Evolutionary conservation across 1,284 basidiomycete species (phyloP).

Genomic region (Cutaneotrichosporon sp.): DNA sequence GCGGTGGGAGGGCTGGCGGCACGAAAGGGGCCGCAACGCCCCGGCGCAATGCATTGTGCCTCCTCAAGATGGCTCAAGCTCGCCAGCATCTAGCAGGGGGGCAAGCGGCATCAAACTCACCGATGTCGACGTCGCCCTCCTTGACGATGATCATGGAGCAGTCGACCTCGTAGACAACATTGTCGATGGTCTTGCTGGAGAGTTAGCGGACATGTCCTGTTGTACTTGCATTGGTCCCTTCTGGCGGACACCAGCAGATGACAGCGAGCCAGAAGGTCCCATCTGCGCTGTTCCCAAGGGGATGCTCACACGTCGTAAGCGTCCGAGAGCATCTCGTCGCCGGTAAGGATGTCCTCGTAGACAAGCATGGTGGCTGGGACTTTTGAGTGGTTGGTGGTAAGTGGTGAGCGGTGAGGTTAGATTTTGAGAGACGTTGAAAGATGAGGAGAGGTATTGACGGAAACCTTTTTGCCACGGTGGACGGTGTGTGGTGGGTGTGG

Average conservation of each 20-base stretch:
- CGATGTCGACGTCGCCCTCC: slow-evolving; percentile 85
- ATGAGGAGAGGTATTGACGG: background rate
- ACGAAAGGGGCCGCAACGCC: too few relatives aligned
- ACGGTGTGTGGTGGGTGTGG: background rate
- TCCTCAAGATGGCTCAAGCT: too few relatives aligned
- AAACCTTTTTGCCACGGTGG: too few relatives aligned
- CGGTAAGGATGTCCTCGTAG: slow-evolving; percentile 57
- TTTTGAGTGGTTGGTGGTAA: slow-evolving; percentile 10
- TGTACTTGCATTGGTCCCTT: too few relatives aligned
- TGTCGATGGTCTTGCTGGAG: slow-evolving; percentile 73
- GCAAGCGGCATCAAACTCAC: slow-evolving; percentile 50
- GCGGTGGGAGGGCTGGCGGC: too few relatives aligned
- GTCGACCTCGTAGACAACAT: slow-evolving; percentile 86
- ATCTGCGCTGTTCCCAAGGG: background rate
- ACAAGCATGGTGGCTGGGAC: slow-evolving; percentile 36
- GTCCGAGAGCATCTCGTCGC: slow-evolving; percentile 94
- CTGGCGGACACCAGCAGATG: too few relatives aligned
- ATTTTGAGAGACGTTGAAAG: slow-evolving; percentile 6
- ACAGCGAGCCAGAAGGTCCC: too few relatives aligned
- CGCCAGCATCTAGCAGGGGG: background rate
- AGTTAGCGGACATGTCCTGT: background rate
- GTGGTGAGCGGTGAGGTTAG: background rate
- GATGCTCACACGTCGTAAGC: slow-evolving; percentile 71
- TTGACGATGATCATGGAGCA: slow-evolving; percentile 71
- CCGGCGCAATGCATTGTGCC: too few relatives aligned